Conservation (phyloP, 2,329 filamentous ascomycete genomes). For the Alternaria triticimaculans region DNA sequence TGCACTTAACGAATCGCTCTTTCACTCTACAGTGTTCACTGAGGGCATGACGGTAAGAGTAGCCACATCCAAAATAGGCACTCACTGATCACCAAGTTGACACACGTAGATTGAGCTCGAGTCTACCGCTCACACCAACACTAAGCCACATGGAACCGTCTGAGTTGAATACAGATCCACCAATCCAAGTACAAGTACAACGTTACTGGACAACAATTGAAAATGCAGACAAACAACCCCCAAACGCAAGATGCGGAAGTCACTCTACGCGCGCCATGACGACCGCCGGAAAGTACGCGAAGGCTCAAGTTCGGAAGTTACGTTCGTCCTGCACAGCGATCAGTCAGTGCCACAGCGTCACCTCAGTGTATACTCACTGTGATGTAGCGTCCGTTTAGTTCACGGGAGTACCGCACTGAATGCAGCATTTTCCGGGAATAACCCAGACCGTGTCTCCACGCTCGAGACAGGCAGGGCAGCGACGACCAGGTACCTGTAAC, state of each 20-base stretch:
- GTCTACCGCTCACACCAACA: not conserved
- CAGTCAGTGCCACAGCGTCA: not conserved
- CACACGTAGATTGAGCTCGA: not conserved
- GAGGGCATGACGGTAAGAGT: not conserved
- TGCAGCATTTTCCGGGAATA: slow-evolving; percentile 50
- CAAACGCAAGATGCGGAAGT: slow-evolving; percentile 23
- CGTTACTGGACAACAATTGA: slow-evolving; percentile 15
- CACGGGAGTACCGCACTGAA: slow-evolving; percentile 49
- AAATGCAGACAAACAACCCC: slow-evolving; percentile 28
- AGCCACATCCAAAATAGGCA: not conserved
- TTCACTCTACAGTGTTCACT: not conserved
- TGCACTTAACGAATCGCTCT: not conserved
- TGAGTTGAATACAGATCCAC: not conserved
- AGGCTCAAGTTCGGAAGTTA: slow-evolving; percentile 9
- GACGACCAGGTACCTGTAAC: slow-evolving; percentile 48
- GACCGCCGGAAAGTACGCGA: slow-evolving; percentile 13
- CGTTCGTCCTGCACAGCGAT: not conserved
- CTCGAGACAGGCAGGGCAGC: slow-evolving; percentile 49
- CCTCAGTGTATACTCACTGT: not conserved
- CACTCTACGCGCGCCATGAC: slow-evolving; percentile 8
- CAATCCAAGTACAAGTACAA: slow-evolving; percentile 7
- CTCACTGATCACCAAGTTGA: not conserved
- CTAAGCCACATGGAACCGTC: not conserved
- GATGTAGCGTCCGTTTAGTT: slow-evolving; percentile 30
- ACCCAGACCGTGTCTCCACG: slow-evolving; percentile 51